Conservation (phyloP, 176 grass and related monocot genomes). For the Carex parvula region DNA sequence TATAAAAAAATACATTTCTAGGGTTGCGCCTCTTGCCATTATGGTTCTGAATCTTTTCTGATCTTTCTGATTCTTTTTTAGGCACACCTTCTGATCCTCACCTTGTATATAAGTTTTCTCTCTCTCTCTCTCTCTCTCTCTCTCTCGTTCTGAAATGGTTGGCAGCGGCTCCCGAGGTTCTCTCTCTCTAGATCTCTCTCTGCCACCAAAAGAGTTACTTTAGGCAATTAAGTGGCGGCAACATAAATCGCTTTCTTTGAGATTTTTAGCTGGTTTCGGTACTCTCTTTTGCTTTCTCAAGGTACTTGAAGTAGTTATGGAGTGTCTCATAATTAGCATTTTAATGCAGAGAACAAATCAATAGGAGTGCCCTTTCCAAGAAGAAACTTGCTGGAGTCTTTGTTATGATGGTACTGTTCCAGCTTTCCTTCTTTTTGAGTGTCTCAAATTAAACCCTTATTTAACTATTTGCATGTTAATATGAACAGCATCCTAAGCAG, state of each 20-base stretch:
- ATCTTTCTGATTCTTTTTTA: slow-evolving; percentile 1
- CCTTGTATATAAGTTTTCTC: background rate
- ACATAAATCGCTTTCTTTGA: background rate
- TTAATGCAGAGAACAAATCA: background rate
- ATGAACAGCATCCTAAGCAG: background rate
- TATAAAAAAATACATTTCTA: background rate
- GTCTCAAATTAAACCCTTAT: background rate
- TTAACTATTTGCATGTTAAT: background rate
- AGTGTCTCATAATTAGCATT: slow-evolving; percentile 22
- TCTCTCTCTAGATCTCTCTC: background rate
- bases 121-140: background rate
- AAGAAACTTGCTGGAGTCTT: background rate
- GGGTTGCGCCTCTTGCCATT: background rate
- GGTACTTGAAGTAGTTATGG: background rate
- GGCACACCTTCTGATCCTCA: background rate
- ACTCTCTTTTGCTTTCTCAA: background rate
- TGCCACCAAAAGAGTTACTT: background rate
- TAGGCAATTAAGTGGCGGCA: background rate
- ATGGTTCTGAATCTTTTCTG: slow-evolving; percentile 1
- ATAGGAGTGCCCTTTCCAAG: background rate
- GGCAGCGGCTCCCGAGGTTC: background rate
- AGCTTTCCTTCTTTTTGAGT: background rate
- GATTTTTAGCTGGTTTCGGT: slow-evolving; percentile 8
- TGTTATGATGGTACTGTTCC: background rate
- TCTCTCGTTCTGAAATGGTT: background rate